Base-by-base conservation (phyloP, 176 grass and related monocot species). In the Oryza australiensis region DNA sequence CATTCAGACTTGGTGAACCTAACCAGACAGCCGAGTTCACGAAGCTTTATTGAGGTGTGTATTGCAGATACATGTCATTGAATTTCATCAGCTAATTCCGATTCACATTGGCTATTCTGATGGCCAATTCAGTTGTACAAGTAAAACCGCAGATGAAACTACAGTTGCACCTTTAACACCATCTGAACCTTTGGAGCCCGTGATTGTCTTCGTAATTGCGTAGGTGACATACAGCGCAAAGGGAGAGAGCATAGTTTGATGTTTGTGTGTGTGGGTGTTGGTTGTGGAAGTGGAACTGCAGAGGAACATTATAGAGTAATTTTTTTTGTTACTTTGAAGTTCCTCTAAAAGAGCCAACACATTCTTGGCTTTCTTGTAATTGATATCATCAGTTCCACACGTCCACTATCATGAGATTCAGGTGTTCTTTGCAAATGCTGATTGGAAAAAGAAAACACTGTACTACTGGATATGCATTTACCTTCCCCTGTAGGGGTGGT, bases 11-110 rank as follows among this genome's bases (percentile, higher is more conserved):
- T 23, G 95, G 95, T 71, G 95, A 98, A 75, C 68, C 86, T 35
- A 88, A 81, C 66, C 90, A 83, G 27, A 87, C 76, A 3, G 83
- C 86, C 3, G 90, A 89, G 76, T 89, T 88, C 87, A 94, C 85
- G 26, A 98, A 98, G 74, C 59, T 98, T n/a, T 98, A 98, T 70
- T 94, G 82, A 98, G 59, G 64, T 68, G 71, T 73, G 38, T 70
- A 55, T 1, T 7, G 20, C 68, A 53, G 80, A 45, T 86, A 83
- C 69, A 75, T 83, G 63, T 40, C 70, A n/a, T 62, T 68, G 24
- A 23, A 32, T 70, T 63, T 87, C 68, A 70, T 83, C 79, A 74
- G 84, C 84, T 87, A 90, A 87, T 87, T 41, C 32, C 32, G 14
- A 83, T 86, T 80, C 43, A 75, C 40, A 18, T 32, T 80, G 69